Base-by-base conservation (phyloP, 2,329 filamentous ascomycete species). In the Clathrospora elynae region DNA sequence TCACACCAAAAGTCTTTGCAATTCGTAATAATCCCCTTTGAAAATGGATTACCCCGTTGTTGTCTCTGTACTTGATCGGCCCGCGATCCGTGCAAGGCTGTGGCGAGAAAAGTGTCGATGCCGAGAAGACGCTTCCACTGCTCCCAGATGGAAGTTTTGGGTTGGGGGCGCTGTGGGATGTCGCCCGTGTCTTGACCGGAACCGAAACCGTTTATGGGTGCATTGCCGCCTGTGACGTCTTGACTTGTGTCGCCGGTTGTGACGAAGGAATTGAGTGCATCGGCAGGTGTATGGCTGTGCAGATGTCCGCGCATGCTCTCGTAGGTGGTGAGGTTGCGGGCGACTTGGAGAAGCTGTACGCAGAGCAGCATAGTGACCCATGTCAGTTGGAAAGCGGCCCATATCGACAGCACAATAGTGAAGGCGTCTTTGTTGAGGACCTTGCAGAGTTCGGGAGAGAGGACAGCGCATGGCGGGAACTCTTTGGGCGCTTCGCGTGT, bases 1-100 rank as follows among this genome's bases (percentile, higher is more conserved):
- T 97, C 93, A 61, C 88, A 92, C 90, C 91, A 97, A 68, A 99
- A 99, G 71, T 99, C 95, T 55, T 83, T 86, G 72, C 93, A 99
- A 66, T 99, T 99, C 46, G 85, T 81, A n/a, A 95, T 59, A 25
- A 90, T 78, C 6, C 93, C 93, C 20, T 84, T 79, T 44, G 85
- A 92, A 70, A 92, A 99, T 0, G 91, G 91, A 67, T 97, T 99
- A 54, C 78, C 80, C 42, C 78, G 77, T 51, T 77, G 71, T 60
- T 44, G 51, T 46, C 47, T 50, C 2, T 47, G 35, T 57, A 68
- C 51, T 54, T 72, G 53, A 56, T 78, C 72, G 56, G 71, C 60
- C 55, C 73, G 58, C 71, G 86, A 84, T 0, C 87, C 88, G 37
- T 88, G 84, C 28, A 90, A 80, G 1, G 93, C 90, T 2, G 91